A percentile compares a stretch with the other conserved stretches of the same genome.
These are phyloP conservation scores for Solanum bulbocastanum DNA, from an alignment of 257 asterid species.

Conservation along the genomic window DNA sequence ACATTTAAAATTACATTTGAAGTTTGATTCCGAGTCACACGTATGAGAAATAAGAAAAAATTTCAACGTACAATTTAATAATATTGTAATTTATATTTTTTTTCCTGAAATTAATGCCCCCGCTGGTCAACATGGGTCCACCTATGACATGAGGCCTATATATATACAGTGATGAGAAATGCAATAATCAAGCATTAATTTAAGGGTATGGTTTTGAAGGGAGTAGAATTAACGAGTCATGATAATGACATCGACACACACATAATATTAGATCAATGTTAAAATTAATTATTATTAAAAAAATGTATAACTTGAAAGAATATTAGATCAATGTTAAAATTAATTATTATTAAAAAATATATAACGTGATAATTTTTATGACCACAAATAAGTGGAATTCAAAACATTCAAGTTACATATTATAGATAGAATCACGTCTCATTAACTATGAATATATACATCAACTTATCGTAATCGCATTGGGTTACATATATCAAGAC, in stretches of 20 bases:
- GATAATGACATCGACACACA: neutral
- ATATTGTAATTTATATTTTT: too few species aligned
- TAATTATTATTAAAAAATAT: neutral
- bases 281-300: neutral
- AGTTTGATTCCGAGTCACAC: too few species aligned
- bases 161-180: neutral
- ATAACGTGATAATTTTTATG: too few species aligned
- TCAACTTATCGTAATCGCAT: neutral
- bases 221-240: neutral
- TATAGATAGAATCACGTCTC: neutral
- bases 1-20: too few species aligned
- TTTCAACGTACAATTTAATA: too few species aligned
- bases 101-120: neutral
- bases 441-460: neutral
- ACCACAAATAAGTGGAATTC: fast-evolving
- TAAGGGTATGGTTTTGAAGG: neutral
- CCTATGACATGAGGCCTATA: neutral
- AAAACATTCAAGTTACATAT: neutral
- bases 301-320: too few species aligned
- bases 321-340: neutral
- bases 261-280: neutral
- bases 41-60: too few species aligned
- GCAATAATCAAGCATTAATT: neutral
- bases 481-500: too few species aligned
- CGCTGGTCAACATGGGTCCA: neutral